phyloP scores from a whole-genome alignment of 2,329 filamentous ascomycete species.

The Fusarium sp. region DNA sequence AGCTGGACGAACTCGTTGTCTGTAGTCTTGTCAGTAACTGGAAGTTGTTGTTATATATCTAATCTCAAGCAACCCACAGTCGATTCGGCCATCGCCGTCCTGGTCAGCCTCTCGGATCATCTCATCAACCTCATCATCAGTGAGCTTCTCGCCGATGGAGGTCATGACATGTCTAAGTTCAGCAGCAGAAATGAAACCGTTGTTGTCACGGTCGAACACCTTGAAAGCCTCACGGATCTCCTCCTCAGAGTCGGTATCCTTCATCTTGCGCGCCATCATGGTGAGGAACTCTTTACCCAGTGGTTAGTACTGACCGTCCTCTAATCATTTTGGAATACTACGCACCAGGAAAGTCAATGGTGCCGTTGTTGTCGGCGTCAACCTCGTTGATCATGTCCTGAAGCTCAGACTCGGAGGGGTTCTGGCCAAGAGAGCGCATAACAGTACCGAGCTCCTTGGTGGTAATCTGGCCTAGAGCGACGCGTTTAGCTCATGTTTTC shows the following conservation, averaged over 20 bases:
- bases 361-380: constrained; percentile 91
- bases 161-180: constrained; percentile 93
- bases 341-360: constrained; percentile 89
- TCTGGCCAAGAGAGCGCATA: constrained; percentile 90
- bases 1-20: constrained; percentile 94
- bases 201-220: constrained; percentile 90
- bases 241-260: constrained; percentile 91
- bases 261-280: constrained; percentile 96
- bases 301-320: constrained; percentile 29
- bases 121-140: constrained; percentile 90
- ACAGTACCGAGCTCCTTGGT: constrained; percentile 91
- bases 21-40: constrained; percentile 50
- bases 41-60: neutral
- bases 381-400: constrained; percentile 97
- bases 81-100: constrained; percentile 88
- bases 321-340: neutral
- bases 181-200: constrained; percentile 89
- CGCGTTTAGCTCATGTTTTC: constrained; percentile 35
- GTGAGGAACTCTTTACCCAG: constrained; percentile 79
- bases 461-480: constrained; percentile 80
- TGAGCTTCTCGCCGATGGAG: constrained; percentile 90
- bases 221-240: constrained; percentile 92
- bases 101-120: constrained; percentile 94
- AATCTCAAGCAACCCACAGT: constrained; percentile 68
- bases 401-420: constrained; percentile 88